phyloP scores from a whole-genome alignment of 306 rosid genomes.

The Bauhinia variegata region DNA sequence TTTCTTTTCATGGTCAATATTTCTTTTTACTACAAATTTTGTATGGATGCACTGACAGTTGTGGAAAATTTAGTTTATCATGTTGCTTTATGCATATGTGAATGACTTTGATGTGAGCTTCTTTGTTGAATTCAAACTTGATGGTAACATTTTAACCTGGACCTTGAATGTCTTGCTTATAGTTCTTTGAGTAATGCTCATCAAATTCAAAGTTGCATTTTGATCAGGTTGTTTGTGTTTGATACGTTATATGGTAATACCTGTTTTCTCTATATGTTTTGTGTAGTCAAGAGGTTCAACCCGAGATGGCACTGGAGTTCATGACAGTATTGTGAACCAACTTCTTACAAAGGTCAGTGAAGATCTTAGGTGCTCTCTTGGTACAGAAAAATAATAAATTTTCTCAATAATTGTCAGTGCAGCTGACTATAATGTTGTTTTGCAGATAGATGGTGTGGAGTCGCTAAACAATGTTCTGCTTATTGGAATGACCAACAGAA shows the following conservation, averaged over 20 bases:
- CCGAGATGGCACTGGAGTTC: constrained; percentile 98
- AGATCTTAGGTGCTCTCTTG: constrained; percentile 25
- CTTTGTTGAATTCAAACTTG: constrained; percentile 4
- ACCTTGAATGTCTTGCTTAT: constrained; percentile 19
- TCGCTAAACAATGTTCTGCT: constrained; percentile 95
- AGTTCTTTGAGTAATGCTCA: constrained; percentile 19
- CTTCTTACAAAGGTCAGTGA: constrained; percentile 90
- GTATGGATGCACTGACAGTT: too few species aligned
- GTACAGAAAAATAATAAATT: constrained; percentile 18
- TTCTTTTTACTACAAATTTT: too few species aligned
- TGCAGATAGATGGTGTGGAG: constrained; percentile 99
- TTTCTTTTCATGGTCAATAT: too few species aligned
- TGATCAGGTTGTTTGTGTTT: constrained; percentile 26
- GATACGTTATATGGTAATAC: constrained; percentile 15
- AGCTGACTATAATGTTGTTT: constrained; percentile 38
- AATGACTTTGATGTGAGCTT: constrained; percentile 10
- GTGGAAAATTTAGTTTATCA: constrained; percentile 15
- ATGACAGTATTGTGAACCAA: constrained; percentile 97
- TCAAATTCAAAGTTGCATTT: constrained; percentile 16
- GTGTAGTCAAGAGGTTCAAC: constrained; percentile 96
- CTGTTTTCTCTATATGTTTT: constrained; percentile 32
- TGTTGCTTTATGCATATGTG: background rate
- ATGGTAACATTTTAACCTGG: constrained; percentile 20
- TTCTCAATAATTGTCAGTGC: constrained; percentile 22
- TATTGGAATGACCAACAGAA: constrained; percentile 99